Conservation (phyloP, 2,329 filamentous ascomycete species). For the Nakataea oryzae region DNA sequence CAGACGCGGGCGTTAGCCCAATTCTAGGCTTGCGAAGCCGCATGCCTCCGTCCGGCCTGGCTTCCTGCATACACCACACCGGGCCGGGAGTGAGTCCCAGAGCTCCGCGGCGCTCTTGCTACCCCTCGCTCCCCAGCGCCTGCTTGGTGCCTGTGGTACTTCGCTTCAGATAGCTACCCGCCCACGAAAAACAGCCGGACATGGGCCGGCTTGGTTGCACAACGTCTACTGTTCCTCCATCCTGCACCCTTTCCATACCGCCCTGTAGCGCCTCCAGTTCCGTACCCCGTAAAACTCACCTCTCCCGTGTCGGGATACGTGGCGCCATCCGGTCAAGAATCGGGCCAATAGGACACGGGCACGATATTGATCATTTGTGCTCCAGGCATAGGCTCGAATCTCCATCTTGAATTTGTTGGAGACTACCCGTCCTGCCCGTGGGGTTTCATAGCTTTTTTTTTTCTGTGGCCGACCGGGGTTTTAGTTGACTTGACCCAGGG, state of each 20-base stretch:
- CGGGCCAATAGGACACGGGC: neutral
- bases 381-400: neutral
- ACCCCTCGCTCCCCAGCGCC: too few species aligned
- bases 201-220: neutral
- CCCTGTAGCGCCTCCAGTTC: neutral
- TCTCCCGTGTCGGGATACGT: neutral
- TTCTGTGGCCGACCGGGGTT: neutral
- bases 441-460: neutral
- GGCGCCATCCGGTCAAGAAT: neutral
- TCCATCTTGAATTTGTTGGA: neutral
- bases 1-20: neutral
- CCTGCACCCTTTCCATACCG: neutral
- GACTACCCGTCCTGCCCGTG: neutral
- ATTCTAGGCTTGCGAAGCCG: neutral
- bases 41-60: neutral
- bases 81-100: neutral
- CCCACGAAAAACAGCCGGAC: neutral
- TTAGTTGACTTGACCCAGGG: neutral
- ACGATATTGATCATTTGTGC: constrained; percentile 1
- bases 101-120: neutral
- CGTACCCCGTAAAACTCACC: neutral
- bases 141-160: neutral
- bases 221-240: neutral
- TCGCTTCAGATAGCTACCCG: neutral
- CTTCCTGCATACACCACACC: neutral